phyloP scores from a whole-genome alignment of 148 eudicot genomes.

The Mesembryanthemum crystallinum region DNA sequence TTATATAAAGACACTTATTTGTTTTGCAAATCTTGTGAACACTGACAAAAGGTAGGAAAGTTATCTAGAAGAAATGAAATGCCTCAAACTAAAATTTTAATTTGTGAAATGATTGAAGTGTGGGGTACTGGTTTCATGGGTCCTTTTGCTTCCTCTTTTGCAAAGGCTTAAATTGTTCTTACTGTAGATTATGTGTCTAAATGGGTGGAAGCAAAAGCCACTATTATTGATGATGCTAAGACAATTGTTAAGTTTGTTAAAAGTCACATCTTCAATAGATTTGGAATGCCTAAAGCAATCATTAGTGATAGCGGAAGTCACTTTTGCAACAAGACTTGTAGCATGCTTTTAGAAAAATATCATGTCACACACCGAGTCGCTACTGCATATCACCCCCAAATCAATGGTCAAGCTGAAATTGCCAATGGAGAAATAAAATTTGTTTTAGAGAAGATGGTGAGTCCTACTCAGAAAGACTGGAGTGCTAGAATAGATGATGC shows the following conservation, averaged over 20 bases:
- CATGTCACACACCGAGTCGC: not conserved
- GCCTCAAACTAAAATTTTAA: not conserved
- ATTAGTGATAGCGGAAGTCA: not conserved
- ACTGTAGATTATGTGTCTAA: no score
- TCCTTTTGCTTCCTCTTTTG: not conserved
- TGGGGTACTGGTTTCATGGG: not conserved
- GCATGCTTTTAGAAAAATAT: not conserved
- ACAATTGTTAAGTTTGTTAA: not conserved
- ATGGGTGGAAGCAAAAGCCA: no score
- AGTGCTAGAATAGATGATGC: not conserved
- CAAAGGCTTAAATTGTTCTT: not conserved
- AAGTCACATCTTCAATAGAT: not conserved
- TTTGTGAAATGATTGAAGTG: not conserved
- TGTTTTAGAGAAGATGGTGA: constrained; percentile 3
- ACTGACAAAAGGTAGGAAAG: not conserved
- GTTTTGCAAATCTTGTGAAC: constrained; percentile 8
- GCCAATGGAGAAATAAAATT: constrained; percentile 8
- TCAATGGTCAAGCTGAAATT: constrained; percentile 9
- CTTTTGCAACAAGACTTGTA: not conserved
- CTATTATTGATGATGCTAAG: no score
- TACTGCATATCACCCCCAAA: constrained; percentile 11
- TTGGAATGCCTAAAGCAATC: not conserved
- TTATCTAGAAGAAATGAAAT: constrained; percentile 1
- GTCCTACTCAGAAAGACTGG: constrained; percentile 6
- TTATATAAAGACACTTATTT: not conserved